Percentiles rank a stretch among this genome's conserved stretches.
Conservation (phyloP, 192 early-diverging fungal genomes). For the Coemansia sp. region DNA sequence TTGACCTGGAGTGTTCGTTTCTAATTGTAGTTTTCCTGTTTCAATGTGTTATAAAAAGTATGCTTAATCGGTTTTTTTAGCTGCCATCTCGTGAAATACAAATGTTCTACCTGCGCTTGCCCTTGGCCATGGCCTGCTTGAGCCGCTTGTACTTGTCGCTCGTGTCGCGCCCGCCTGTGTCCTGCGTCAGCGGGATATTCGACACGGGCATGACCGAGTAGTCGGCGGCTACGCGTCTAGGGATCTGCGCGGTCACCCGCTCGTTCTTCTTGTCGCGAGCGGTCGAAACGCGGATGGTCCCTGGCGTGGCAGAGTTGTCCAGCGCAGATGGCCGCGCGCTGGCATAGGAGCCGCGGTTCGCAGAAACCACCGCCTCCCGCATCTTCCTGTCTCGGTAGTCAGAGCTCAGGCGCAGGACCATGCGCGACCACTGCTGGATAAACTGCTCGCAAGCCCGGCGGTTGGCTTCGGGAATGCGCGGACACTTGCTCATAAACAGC, state of each 20-base stretch:
- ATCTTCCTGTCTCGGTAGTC: slow-evolving; percentile 63
- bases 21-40: not conserved
- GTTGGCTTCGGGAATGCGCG: slow-evolving; percentile 66
- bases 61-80: not conserved
- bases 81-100: not conserved
- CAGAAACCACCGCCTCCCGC: slow-evolving; percentile 20
- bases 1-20: not conserved
- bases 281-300: slow-evolving; percentile 25
- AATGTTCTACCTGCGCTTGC: slow-evolving; percentile 12
- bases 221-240: slow-evolving; percentile 33
- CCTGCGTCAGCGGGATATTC: slow-evolving; percentile 21
- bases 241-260: slow-evolving; percentile 34
- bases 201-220: slow-evolving; percentile 50
- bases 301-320: slow-evolving; percentile 6
- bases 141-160: slow-evolving; percentile 32
- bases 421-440: slow-evolving; percentile 81
- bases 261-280: slow-evolving; percentile 24
- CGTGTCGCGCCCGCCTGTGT: slow-evolving; percentile 9
- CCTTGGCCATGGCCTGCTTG: slow-evolving; percentile 34
- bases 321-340: not conserved
- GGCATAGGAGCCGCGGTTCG: slow-evolving; percentile 4
- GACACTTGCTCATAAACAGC: slow-evolving; percentile 86
- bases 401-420: slow-evolving; percentile 74
- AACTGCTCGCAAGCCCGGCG: slow-evolving; percentile 76
- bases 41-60: not conserved